These are phyloP conservation scores for Aquilaria yunnanensis DNA, from an alignment of 345 rosid species.

Conservation along the genomic window DNA sequence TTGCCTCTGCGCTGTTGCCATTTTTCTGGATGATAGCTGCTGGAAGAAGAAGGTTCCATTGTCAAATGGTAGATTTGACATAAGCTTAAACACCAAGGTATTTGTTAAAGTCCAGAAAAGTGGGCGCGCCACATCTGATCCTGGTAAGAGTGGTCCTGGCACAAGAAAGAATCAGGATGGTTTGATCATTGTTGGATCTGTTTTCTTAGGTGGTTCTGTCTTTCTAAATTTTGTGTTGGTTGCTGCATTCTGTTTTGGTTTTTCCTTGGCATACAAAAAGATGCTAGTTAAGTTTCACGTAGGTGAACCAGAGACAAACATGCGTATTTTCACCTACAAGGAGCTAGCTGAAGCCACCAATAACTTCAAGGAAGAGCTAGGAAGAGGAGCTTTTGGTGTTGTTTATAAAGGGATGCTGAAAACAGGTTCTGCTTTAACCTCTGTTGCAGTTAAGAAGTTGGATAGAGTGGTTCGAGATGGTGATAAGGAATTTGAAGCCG, in stretches of 20 bases:
- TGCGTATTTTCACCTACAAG: slow-evolving; percentile 22
- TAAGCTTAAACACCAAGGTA: not conserved
- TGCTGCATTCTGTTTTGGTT: slow-evolving; percentile 8
- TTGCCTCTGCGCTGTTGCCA: slow-evolving; percentile 31
- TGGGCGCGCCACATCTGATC: not conserved
- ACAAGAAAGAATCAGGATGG: not conserved
- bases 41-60: slow-evolving; percentile 38
- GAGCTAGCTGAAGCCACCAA: slow-evolving; percentile 29
- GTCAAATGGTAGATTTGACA: slow-evolving; percentile 24
- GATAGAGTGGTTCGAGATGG: slow-evolving; percentile 4
- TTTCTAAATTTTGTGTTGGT: slow-evolving; percentile 13
- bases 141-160: not conserved
- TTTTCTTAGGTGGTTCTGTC: slow-evolving; percentile 16
- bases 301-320: not conserved
- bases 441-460: slow-evolving; percentile 35
- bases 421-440: not conserved
- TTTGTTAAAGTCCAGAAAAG: slow-evolving; percentile 22
- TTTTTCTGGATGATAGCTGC: slow-evolving; percentile 3
- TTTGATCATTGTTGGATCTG: not conserved
- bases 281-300: not conserved
- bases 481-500: slow-evolving; percentile 30
- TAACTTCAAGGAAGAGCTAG: slow-evolving; percentile 30
- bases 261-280: slow-evolving; percentile 5
- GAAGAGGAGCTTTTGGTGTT: slow-evolving; percentile 36
- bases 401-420: slow-evolving; percentile 31